These are phyloP conservation scores for Suillus ampliporus DNA, from an alignment of 768 basidiomycete genomes.

Conservation along the genomic window DNA sequence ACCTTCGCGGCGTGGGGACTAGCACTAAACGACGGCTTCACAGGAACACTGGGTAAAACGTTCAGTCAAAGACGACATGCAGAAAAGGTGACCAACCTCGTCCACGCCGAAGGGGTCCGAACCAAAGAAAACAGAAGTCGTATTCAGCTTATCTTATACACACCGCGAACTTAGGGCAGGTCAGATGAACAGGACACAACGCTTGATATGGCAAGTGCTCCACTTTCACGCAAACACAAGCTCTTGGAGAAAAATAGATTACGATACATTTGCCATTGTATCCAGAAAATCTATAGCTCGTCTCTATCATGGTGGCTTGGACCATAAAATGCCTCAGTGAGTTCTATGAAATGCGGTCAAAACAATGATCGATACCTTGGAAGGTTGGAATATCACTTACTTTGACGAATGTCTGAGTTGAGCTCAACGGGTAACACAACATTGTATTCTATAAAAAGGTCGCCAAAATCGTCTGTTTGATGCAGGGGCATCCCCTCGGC, in stretches of 20 bases:
- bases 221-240: neutral
- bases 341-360: slow-evolving; percentile 46
- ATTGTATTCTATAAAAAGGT: slow-evolving; percentile 92
- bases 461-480: slow-evolving; percentile 64
- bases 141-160: slow-evolving; percentile 16
- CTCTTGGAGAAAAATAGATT: neutral
- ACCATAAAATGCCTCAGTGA: slow-evolving; percentile 57
- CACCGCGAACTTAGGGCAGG: slow-evolving; percentile 35
- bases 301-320: slow-evolving; percentile 40
- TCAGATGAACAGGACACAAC: slow-evolving; percentile 26
- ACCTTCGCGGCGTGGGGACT: neutral
- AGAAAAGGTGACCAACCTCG: neutral
- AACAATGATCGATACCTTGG: neutral
- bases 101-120: slow-evolving; percentile 39
- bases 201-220: neutral
- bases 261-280: neutral
- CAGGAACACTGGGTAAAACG: neutral
- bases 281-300: slow-evolving; percentile 39
- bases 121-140: slow-evolving; percentile 14
- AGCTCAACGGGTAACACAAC: slow-evolving; percentile 86
- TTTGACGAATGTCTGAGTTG: slow-evolving; percentile 66
- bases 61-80: neutral
- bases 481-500: slow-evolving; percentile 91
- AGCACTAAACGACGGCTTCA: slow-evolving; percentile 2
- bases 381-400: slow-evolving; percentile 54